Base-by-base conservation (phyloP, 2,329 filamentous ascomycete genomes). In the Aotearoamyces nothofagi region DNA sequence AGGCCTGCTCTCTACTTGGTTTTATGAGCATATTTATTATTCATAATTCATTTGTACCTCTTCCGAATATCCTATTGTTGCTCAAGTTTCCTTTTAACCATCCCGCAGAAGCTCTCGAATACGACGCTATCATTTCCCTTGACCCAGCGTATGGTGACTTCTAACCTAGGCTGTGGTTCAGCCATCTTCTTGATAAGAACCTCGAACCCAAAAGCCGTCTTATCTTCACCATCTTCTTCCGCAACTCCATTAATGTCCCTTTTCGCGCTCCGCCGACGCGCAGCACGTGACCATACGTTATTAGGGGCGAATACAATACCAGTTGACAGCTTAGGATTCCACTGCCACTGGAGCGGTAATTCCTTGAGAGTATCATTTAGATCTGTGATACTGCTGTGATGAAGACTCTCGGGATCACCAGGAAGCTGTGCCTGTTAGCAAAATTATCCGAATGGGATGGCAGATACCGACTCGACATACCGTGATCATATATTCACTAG, bases 61-160 rank as follows among this genome's bases (percentile, higher is more conserved):
- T n/a, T n/a, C n/a, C n/a, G n/a, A n/a, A n/a, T n/a, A n/a, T n/a
- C 19, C 12, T 26, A 13, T 16, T n/a, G 6, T 24, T 24, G 12
- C 13, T 43, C 43, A 3, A 60, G 31, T 33, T 63, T 66, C 19
- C 66, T 58, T 50, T 73, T 79, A 24, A 92, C 38, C 58, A 86
- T 83, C 0, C 82, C 84, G 35, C 74, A 78, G 37, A 98, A 83
- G 47, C 86, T 94, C 54, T 92, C 80, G 51, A 87, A 93, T 0
- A 90, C 46, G 1, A 74, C 62, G 11, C 66, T 58, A 39, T 92
- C 79, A 5, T 62, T 59, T 0, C 90, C 87, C 42, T 81, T 73
- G 1, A 82, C 46, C 86, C 82, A 92, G 17, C 79, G 61, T 30
- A 78, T 58, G 4, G 52, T 40, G 4, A 78, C 54, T 2, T 47